Evolutionary conservation across 2,329 filamentous ascomycete genomes (phyloP).

Genomic region (Ophiosphaerella korrae): DNA sequence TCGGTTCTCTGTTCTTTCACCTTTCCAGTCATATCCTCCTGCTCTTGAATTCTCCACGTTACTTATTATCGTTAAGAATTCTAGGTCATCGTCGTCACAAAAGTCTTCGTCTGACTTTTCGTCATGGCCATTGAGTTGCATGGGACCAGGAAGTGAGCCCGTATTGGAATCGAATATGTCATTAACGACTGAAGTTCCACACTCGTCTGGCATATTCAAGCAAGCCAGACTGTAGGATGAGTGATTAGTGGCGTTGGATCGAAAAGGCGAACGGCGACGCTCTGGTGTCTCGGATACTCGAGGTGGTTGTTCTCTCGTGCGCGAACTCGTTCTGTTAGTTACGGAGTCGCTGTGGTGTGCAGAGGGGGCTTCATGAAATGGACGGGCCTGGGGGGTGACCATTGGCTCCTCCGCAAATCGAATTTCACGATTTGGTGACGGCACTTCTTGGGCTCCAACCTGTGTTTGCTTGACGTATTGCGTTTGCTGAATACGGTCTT

Average conservation of each 20-base stretch:
- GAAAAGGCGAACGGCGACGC: conserved; percentile 17
- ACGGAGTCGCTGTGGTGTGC: not conserved
- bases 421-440: conserved; percentile 35
- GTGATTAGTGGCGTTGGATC: not conserved
- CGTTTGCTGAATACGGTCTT: conserved; percentile 36
- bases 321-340: conserved; percentile 1
- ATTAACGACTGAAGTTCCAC: conserved; percentile 35
- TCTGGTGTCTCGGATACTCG: conserved; percentile 33
- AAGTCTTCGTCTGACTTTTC: conserved; percentile 33
- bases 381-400: conserved; percentile 19
- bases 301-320: conserved; percentile 17
- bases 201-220: conserved; percentile 20
- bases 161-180: conserved; percentile 21
- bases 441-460: conserved; percentile 27
- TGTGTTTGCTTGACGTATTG: conserved; percentile 43
- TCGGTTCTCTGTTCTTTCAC: conserved; percentile 23
- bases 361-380: conserved; percentile 8
- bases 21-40: conserved; percentile 35
- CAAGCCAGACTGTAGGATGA: not conserved
- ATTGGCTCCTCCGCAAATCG: conserved; percentile 28
- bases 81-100: conserved; percentile 37
- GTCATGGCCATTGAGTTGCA: conserved; percentile 16
- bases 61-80: conserved; percentile 48
- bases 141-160: conserved; percentile 12
- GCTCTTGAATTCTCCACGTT: conserved; percentile 49